Evolutionary conservation across 176 grass and related monocot genomes (phyloP).

Genomic region (Cenchrus purpureus): DNA sequence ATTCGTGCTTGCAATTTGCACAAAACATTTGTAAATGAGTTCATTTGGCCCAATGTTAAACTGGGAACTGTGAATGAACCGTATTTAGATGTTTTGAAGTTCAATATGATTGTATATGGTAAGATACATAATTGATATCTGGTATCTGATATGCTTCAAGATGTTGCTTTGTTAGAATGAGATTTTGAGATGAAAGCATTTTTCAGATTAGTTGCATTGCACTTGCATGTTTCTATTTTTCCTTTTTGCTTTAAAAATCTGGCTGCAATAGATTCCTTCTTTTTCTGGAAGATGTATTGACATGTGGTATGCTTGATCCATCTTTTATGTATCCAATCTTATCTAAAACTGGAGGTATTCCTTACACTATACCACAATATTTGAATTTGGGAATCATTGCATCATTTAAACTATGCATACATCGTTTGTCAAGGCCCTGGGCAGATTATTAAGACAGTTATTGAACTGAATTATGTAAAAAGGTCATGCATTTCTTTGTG

Average conservation of each 20-base stretch:
- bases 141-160: not conserved
- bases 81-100: not conserved
- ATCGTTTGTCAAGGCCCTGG: conserved; percentile 7
- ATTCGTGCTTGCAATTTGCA: not conserved
- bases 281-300: conserved; percentile 11
- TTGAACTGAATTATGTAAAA: not conserved
- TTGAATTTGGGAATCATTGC: not conserved
- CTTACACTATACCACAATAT: not conserved
- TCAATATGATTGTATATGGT: not conserved
- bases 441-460: not conserved
- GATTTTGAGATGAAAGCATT: not conserved
- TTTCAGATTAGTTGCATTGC: not conserved
- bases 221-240: not conserved
- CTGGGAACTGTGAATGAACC: not conserved
- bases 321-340: conserved; percentile 11
- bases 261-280: not conserved
- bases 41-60: not conserved
- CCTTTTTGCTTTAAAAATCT: not conserved
- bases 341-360: not conserved
- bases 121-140: not conserved
- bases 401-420: not conserved
- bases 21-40: not conserved
- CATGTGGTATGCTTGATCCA: conserved; percentile 3
- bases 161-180: not conserved
- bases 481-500: conserved; percentile 16